Evolutionary conservation across 768 basidiomycete genomes (phyloP).

Genomic region (Boletus reticuloceps): DNA sequence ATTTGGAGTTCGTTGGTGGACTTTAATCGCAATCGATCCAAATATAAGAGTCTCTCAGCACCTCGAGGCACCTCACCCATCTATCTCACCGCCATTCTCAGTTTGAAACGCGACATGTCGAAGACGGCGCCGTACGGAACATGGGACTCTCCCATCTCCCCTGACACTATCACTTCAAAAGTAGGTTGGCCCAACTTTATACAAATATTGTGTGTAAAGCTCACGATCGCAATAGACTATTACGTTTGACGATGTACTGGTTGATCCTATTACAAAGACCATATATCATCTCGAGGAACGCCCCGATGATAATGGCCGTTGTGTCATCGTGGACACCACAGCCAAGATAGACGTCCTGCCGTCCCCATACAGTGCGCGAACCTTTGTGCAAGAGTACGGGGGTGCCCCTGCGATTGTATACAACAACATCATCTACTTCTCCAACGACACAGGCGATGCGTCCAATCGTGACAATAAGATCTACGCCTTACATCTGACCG

Average conservation of each 20-base stretch:
- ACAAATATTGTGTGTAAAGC: no score
- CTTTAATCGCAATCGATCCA: not conserved
- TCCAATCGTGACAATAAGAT: slow-evolving; percentile 39
- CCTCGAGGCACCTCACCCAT: not conserved
- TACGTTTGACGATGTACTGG: slow-evolving; percentile 42
- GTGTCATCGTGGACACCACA: slow-evolving; percentile 49
- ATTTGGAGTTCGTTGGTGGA: not conserved
- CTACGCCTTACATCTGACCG: slow-evolving; percentile 33
- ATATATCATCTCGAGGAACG: slow-evolving; percentile 59
- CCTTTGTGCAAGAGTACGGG: slow-evolving; percentile 67
- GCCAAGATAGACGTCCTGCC: slow-evolving; percentile 47
- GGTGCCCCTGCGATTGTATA: slow-evolving; percentile 56
- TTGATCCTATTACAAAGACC: slow-evolving; percentile 44
- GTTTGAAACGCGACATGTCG: not conserved
- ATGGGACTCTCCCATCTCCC: slow-evolving; percentile 56
- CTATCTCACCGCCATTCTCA: not conserved
- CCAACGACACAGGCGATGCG: slow-evolving; percentile 37
- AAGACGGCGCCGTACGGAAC: slow-evolving; percentile 50
- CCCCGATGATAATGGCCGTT: slow-evolving; percentile 42
- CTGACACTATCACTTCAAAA: slow-evolving; percentile 45
- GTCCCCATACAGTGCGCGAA: slow-evolving; percentile 49
- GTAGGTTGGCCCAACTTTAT: slow-evolving; percentile 18
- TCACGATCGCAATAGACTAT: slow-evolving; percentile 19
- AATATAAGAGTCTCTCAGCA: not conserved
- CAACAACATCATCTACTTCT: slow-evolving; percentile 53